These are phyloP conservation scores for Boletus subparvulus DNA, from an alignment of 768 basidiomycete species.

Conservation along the genomic window DNA sequence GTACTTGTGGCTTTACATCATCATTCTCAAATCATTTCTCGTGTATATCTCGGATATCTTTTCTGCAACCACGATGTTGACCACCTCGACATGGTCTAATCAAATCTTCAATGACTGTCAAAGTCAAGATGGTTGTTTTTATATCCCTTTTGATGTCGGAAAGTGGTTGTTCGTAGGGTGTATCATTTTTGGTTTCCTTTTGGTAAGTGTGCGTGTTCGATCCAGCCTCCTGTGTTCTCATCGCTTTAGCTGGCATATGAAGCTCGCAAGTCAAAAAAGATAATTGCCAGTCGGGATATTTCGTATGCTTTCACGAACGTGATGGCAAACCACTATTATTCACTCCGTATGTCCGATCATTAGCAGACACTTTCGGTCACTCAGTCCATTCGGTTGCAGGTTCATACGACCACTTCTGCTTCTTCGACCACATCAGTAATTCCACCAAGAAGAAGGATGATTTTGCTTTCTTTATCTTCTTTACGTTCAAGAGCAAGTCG, in stretches of 20 bases:
- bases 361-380: not conserved
- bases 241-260: conserved; percentile 80
- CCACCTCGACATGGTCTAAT: conserved; percentile 86
- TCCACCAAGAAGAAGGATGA: conserved; percentile 97
- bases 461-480: conserved; percentile 99
- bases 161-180: conserved; percentile 98
- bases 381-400: conserved; percentile 43
- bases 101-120: conserved; percentile 82
- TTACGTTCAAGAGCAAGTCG: conserved; percentile 92
- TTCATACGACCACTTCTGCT: conserved; percentile 96
- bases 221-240: conserved; percentile 6
- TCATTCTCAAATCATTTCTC: conserved; percentile 92
- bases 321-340: conserved; percentile 96
- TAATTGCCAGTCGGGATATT: conserved; percentile 94
- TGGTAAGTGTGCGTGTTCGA: conserved; percentile 51
- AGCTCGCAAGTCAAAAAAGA: conserved; percentile 86
- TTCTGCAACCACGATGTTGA: conserved; percentile 95
- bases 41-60: conserved; percentile 98
- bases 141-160: conserved; percentile 83
- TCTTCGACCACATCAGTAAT: conserved; percentile 94
- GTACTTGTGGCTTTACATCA: conserved; percentile 90
- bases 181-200: conserved; percentile 96
- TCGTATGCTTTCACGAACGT: conserved; percentile 98
- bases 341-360: conserved; percentile 65
- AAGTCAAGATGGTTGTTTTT: conserved; percentile 65